Evolutionary conservation across 1,139 yeast genomes (phyloP).

Genomic region (Scheffersomyces illinoinensis): DNA sequence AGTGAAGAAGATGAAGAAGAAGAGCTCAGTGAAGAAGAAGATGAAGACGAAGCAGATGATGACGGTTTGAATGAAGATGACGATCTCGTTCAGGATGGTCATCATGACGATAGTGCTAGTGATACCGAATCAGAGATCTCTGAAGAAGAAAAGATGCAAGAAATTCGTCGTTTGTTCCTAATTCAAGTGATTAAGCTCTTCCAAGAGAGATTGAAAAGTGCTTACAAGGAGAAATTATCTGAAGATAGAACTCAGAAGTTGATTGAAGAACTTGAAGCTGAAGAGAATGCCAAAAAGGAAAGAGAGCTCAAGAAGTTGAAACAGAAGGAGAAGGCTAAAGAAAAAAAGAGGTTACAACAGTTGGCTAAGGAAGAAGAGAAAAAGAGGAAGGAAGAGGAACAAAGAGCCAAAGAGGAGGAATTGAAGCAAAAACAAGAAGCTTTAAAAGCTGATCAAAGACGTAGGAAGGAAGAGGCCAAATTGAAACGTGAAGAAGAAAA

Average conservation of each 20-base stretch:
- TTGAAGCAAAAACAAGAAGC: conserved; percentile 35
- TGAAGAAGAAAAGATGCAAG: conserved; percentile 70
- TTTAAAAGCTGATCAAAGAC: conserved; percentile 43
- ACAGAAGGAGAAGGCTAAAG: conserved; percentile 77
- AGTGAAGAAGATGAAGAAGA: conserved; percentile 24
- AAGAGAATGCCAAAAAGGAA: conserved; percentile 66
- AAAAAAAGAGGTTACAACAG: conserved; percentile 70
- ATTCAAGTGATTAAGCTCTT: conserved; percentile 73
- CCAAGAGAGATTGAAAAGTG: conserved; percentile 68
- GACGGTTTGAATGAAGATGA: conserved; percentile 35
- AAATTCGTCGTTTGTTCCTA: conserved; percentile 74
- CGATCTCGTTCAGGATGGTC: conserved; percentile 31
- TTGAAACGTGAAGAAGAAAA: conserved; percentile 58
- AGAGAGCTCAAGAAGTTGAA: conserved; percentile 69
- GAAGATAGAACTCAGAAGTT: conserved; percentile 71
- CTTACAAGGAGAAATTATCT: conserved; percentile 73
- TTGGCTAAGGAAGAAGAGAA: conserved; percentile 77
- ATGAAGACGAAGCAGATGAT: conserved; percentile 27
- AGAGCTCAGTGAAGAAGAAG: conserved; percentile 26
- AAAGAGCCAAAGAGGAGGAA: conserved; percentile 37
- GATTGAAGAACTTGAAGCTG: conserved; percentile 79
- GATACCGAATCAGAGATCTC: conserved; percentile 48
- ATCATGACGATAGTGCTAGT: conserved; percentile 24
- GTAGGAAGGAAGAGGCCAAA: conserved; percentile 50
- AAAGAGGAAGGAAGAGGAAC: conserved; percentile 58